phyloP scores from a whole-genome alignment of 2,329 filamentous ascomycete species.

The Fusarium nurragi region DNA sequence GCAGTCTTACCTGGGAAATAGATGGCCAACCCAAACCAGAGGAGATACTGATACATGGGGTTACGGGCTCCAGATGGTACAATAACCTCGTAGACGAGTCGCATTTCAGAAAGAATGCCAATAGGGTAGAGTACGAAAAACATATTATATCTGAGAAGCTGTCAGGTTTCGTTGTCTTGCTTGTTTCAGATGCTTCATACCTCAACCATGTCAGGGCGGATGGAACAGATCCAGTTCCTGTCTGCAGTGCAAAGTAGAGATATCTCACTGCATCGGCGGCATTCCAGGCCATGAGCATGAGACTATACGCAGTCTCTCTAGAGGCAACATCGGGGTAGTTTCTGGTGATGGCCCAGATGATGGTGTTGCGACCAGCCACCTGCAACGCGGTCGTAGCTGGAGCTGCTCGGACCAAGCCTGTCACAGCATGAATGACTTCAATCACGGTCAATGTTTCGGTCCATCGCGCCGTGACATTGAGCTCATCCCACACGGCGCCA shows the following conservation, averaged over 20 bases:
- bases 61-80: conserved; percentile 28
- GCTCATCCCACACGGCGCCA: conserved; percentile 27
- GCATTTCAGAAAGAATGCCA: conserved; percentile 32
- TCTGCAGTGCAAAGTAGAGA: conserved; percentile 34
- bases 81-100: conserved; percentile 36
- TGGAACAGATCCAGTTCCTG: conserved; percentile 10
- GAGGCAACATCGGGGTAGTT: conserved; percentile 34
- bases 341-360: conserved; percentile 38
- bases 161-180: neutral
- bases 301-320: conserved; percentile 25
- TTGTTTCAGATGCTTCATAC: neutral
- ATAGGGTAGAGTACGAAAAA: conserved; percentile 32
- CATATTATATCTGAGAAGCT: conserved; percentile 20
- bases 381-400: conserved; percentile 33
- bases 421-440: conserved; percentile 26
- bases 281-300: conserved; percentile 38
- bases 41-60: conserved; percentile 24
- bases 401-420: conserved; percentile 30
- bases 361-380: conserved; percentile 37
- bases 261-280: conserved; percentile 33
- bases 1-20: conserved; percentile 25
- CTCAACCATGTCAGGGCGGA: conserved; percentile 28
- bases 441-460: conserved; percentile 24
- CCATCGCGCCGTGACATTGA: conserved; percentile 31
- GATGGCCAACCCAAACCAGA: conserved; percentile 30